Evolutionary conservation across 2,329 filamentous ascomycete species (phyloP), one percentile per base, ranked within the genome.

Genomic region (Pestalotiopsis sp.): DNA sequence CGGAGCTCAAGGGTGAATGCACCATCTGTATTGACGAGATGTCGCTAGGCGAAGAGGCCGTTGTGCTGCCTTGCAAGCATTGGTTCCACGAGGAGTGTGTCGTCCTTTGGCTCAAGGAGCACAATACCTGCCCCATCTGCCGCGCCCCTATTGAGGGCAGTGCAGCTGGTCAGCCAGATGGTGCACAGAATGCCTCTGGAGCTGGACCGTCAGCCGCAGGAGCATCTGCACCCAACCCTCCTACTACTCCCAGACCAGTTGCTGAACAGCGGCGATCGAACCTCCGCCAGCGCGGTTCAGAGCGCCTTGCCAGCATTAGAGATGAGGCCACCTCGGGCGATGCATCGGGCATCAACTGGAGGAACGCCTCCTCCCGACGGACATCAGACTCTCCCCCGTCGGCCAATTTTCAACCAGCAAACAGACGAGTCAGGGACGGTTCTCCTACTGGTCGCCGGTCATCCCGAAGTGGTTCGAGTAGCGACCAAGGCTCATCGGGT

Each of bases 1-100:
- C 83, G 0, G 88, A 90, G 67, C 87, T 87, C 6, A 93, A 92
- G 69, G 91, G 90, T 57, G 95, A 98, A 76, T 99, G 96, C 79
- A 95, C 93, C 45, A 97, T 99, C 69, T 99, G 96, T 81, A 97
- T 98, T 84, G 94, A 98, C 67, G 89, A 93, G 36, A 91, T 97
- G 71, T 86, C 89, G 31, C 77, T 92, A 45, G 92, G 90, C 12
- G 90, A 93, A 38, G 90, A 93, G 77, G 93, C 95, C 4, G 88
- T 92, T 0, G 87, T 91, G 61, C 81, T 99, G 65, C 94, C 94
- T 0, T 99, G 96, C 81, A 92, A 90, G 69, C 96, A 99, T 77
- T 97, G 94, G 94, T 98, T 97, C 78, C 95, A 98, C 76, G 91
- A 91, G 69, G 84, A 88, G 31, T 98, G 95, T 75, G 92, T 96